Evolutionary conservation across 1,284 basidiomycete genomes (phyloP).

Genomic region (Apiotrichum sp.): DNA sequence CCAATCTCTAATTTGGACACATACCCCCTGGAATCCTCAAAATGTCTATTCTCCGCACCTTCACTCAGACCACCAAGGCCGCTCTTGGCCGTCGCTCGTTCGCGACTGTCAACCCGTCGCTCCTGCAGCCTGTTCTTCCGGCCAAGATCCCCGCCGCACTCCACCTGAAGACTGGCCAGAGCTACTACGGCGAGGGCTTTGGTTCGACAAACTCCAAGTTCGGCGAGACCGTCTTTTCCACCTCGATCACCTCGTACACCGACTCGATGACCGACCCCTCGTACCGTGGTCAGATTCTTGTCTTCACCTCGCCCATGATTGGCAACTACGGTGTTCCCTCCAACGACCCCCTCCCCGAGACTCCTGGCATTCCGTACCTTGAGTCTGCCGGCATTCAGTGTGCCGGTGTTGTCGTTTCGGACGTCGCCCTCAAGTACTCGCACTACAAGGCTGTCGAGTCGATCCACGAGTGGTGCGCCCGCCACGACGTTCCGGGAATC

Average conservation of each 20-base stretch:
- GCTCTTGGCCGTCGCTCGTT: slow-evolving; percentile 14
- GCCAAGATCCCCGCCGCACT: slow-evolving; percentile 67
- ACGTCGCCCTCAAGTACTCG: slow-evolving; percentile 90
- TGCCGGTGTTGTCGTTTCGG: slow-evolving; percentile 85
- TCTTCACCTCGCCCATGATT: slow-evolving; percentile 96
- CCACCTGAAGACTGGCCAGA: slow-evolving; percentile 90
- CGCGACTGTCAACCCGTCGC: slow-evolving; percentile 24
- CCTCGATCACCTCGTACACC: slow-evolving; percentile 97
- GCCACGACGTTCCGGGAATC: slow-evolving; percentile 84
- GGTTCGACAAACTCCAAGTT: slow-evolving; percentile 81
- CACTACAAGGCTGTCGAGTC: slow-evolving; percentile 93
- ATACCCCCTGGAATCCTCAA: not conserved
- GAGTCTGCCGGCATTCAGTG: slow-evolving; percentile 89
- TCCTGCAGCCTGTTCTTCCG: slow-evolving; percentile 29
- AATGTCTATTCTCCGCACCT: slow-evolving; percentile 20
- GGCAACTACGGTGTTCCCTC: slow-evolving; percentile 96
- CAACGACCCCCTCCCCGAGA: slow-evolving; percentile 70
- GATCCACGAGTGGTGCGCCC: slow-evolving; percentile 86
- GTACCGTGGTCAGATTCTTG: slow-evolving; percentile 94
- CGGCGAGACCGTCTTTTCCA: slow-evolving; percentile 98
- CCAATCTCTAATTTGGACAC: slow-evolving; percentile 23
- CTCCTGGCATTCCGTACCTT: slow-evolving; percentile 82
- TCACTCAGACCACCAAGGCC: slow-evolving; percentile 2
- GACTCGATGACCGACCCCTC: slow-evolving; percentile 99
- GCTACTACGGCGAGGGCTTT: slow-evolving; percentile 82